These are phyloP conservation scores for Globisporangium paddicum DNA, from an alignment of 352 stramenopile genomes.

Conservation along the genomic window DNA sequence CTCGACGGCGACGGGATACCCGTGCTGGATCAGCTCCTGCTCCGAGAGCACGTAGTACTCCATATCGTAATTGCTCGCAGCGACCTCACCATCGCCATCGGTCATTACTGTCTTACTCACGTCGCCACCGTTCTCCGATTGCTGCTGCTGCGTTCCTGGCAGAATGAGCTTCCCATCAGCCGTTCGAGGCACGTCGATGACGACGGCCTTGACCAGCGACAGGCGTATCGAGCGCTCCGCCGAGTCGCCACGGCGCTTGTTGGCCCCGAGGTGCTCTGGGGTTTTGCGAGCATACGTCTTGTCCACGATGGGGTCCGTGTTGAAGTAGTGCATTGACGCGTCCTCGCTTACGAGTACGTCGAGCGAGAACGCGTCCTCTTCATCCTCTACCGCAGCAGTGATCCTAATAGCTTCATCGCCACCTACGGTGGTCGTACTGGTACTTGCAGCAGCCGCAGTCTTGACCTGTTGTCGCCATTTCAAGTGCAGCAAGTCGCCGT, in stretches of 20 bases:
- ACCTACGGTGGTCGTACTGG: neutral
- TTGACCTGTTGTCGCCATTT: slow-evolving; percentile 49
- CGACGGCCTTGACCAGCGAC: slow-evolving; percentile 58
- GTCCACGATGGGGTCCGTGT: slow-evolving; percentile 59
- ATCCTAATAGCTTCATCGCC: neutral
- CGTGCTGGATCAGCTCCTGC: slow-evolving; percentile 68
- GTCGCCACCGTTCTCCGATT: neutral
- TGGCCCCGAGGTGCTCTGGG: slow-evolving; percentile 57
- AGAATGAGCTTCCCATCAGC: slow-evolving; percentile 36
- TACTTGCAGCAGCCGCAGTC: slow-evolving; percentile 1
- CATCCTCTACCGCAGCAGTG: slow-evolving; percentile 11
- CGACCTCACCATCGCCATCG: neutral
- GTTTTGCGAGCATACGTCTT: slow-evolving; percentile 55
- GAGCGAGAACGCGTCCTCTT: slow-evolving; percentile 55
- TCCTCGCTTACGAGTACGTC: slow-evolving; percentile 79
- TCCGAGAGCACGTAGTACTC: slow-evolving; percentile 57
- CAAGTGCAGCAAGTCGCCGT: slow-evolving; percentile 77
- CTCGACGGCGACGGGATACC: slow-evolving; percentile 55
- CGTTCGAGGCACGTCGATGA: slow-evolving; percentile 46
- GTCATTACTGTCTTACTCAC: neutral
- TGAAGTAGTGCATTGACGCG: slow-evolving; percentile 70
- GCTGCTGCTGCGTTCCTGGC: slow-evolving; percentile 12
- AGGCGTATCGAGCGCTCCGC: slow-evolving; percentile 46
- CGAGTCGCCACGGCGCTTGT: slow-evolving; percentile 27
- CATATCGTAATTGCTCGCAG: slow-evolving; percentile 16